These are phyloP conservation scores for Phytophthora pini DNA, from an alignment of 352 stramenopile species.

Conservation along the genomic window DNA sequence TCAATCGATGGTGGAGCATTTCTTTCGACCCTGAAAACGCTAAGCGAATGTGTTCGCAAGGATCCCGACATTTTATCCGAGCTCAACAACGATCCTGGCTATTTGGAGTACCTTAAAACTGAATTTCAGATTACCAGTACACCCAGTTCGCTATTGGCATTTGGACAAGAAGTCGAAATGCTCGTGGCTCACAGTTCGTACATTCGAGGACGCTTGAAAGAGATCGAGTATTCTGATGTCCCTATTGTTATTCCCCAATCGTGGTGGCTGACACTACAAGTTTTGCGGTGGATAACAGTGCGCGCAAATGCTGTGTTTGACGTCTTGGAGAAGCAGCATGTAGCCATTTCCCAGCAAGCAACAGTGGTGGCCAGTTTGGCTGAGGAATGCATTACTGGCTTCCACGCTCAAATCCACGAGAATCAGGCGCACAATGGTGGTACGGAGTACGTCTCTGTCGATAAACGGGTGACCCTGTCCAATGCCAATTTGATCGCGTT, in stretches of 20 bases:
- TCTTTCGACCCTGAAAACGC: constrained; percentile 17
- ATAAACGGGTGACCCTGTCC: constrained; percentile 28
- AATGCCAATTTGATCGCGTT: constrained; percentile 46
- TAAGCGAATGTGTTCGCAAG: constrained; percentile 39
- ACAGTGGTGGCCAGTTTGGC: constrained; percentile 33
- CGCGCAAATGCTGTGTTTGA: constrained; percentile 37
- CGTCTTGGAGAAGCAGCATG: constrained; percentile 37
- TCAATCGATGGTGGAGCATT: constrained; percentile 37
- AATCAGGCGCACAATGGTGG: neutral
- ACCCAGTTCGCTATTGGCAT: constrained; percentile 16
- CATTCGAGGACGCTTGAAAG: constrained; percentile 52
- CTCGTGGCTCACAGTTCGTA: constrained; percentile 49
- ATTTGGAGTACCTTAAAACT: constrained; percentile 6
- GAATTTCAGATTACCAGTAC: neutral
- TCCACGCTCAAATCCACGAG: constrained; percentile 34
- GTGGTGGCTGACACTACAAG: constrained; percentile 57
- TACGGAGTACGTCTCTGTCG: constrained; percentile 17
- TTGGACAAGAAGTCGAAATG: constrained; percentile 49
- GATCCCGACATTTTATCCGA: constrained; percentile 28
- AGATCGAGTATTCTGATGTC: constrained; percentile 8
- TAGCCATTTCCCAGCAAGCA: constrained; percentile 27
- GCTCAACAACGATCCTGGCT: constrained; percentile 28
- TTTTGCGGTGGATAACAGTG: constrained; percentile 51
- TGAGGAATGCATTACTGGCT: constrained; percentile 30
- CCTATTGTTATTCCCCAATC: constrained; percentile 20